phyloP scores from a whole-genome alignment of 148 eudicot genomes.

The Vaccinium vitisidaea region DNA sequence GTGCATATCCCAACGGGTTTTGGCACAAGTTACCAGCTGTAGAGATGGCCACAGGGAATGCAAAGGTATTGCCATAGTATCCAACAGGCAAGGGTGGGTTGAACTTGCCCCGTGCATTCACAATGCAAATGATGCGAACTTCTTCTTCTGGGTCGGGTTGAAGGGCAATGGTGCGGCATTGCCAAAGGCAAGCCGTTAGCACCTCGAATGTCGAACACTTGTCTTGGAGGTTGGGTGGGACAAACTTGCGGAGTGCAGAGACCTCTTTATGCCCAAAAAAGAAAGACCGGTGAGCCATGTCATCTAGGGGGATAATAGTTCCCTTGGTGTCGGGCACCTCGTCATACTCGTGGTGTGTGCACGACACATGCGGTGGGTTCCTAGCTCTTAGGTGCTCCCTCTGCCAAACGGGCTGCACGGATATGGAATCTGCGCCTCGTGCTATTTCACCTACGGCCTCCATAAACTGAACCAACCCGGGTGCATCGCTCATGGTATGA shows the following conservation, averaged over 20 bases:
- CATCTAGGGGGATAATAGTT: slow-evolving; percentile 24
- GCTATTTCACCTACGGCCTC: slow-evolving; percentile 18
- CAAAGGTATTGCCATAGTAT: slow-evolving; percentile 25
- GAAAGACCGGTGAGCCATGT: slow-evolving; percentile 29
- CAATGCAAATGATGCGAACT: slow-evolving; percentile 19
- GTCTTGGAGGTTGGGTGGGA: slow-evolving; percentile 20
- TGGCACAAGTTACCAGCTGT: slow-evolving; percentile 10
- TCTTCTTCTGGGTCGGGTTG: slow-evolving; percentile 20
- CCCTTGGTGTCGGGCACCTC: slow-evolving; percentile 21
- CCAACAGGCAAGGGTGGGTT: slow-evolving; percentile 20
- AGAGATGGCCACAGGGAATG: slow-evolving; percentile 22
- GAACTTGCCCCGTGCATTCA: slow-evolving; percentile 18
- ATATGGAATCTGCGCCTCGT: slow-evolving; percentile 4
- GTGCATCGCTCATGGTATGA: slow-evolving; percentile 27
- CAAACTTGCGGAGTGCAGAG: slow-evolving; percentile 21
- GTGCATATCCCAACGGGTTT: slow-evolving; percentile 18
- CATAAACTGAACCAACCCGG: slow-evolving; percentile 20
- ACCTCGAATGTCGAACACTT: slow-evolving; percentile 20
- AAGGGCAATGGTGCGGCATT: slow-evolving; percentile 26
- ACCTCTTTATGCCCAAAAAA: slow-evolving; percentile 23
- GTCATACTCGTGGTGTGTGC: slow-evolving; percentile 24
- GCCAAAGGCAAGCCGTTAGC: slow-evolving; percentile 29
- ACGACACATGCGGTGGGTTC: slow-evolving; percentile 18
- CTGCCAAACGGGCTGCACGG: slow-evolving; percentile 21
- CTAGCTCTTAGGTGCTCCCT: slow-evolving; percentile 18